Conservation (phyloP, 169 alveolate species). For the Theileria parva region DNA sequence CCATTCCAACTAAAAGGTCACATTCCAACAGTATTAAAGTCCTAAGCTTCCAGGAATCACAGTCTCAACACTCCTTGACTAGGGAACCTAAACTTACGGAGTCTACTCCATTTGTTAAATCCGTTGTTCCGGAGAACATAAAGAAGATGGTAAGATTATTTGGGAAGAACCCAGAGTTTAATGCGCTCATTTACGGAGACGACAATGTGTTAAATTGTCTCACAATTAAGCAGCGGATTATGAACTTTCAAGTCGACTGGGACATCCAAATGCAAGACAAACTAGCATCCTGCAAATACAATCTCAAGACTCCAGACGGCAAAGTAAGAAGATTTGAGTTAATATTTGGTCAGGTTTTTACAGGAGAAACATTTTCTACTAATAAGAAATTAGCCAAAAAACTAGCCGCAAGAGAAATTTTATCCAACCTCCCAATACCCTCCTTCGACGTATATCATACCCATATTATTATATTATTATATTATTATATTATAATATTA, state of each 20-base stretch:
- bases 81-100: not conserved
- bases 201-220: slow-evolving; percentile 55
- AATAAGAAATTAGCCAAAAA: slow-evolving; percentile 54
- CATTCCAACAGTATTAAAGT: not conserved
- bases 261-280: slow-evolving; percentile 28
- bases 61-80: not conserved
- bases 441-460: slow-evolving; percentile 2
- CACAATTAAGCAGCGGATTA: slow-evolving; percentile 24
- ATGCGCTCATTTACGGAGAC: slow-evolving; percentile 39
- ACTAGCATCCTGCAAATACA: slow-evolving; percentile 38
- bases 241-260: slow-evolving; percentile 21
- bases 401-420: slow-evolving; percentile 44
- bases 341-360: slow-evolving; percentile 9
- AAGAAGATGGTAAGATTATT: not conserved
- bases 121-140: not conserved
- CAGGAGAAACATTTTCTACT: slow-evolving; percentile 32
- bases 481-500: not conserved
- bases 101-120: no score
- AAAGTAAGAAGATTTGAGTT: slow-evolving; percentile 16
- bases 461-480: not conserved
- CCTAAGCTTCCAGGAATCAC: not conserved
- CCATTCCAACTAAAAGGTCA: not conserved
- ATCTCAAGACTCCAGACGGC: slow-evolving; percentile 19
- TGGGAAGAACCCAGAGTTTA: slow-evolving; percentile 54
- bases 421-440: slow-evolving; percentile 27